These are phyloP conservation scores for Crithidia acanthocephali DNA, from an alignment of 208 protist genomes.

Conservation along the genomic window DNA sequence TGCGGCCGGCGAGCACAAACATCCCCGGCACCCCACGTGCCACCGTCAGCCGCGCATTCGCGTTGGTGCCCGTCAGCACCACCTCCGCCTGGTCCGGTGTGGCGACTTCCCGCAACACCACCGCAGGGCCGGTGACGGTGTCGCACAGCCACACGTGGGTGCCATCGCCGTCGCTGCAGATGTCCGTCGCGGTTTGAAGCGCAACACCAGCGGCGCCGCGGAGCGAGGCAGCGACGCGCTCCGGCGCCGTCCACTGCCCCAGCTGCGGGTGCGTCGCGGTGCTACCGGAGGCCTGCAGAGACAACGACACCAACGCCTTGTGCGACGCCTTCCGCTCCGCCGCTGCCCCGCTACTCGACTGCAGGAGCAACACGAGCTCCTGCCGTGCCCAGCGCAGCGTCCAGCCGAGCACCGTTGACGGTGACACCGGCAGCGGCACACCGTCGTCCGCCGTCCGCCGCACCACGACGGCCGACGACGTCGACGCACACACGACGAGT, in stretches of 20 bases:
- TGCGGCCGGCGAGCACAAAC: slow-evolving; percentile 42
- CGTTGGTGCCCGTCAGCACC: slow-evolving; percentile 31
- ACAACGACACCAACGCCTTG: slow-evolving; percentile 18
- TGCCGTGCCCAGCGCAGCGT: slow-evolving; percentile 38
- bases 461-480: slow-evolving; percentile 24
- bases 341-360: neutral
- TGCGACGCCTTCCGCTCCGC: neutral
- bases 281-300: slow-evolving; percentile 17
- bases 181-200: slow-evolving; percentile 17
- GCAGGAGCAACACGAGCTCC: slow-evolving; percentile 40
- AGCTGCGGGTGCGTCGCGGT: slow-evolving; percentile 6
- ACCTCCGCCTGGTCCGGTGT: slow-evolving; percentile 15
- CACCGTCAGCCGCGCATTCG: slow-evolving; percentile 30
- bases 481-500: slow-evolving; percentile 17
- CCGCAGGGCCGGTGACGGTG: slow-evolving; percentile 27
- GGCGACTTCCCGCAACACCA: slow-evolving; percentile 36
- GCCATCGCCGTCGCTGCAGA: slow-evolving; percentile 36
- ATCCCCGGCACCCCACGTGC: slow-evolving; percentile 16
- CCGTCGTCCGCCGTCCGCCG: slow-evolving; percentile 26
- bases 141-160: slow-evolving; percentile 46
- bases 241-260: slow-evolving; percentile 5
- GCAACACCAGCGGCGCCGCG: slow-evolving; percentile 19
- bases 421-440: slow-evolving; percentile 20
- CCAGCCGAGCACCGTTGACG: slow-evolving; percentile 26
- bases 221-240: slow-evolving; percentile 12